Evolutionary conservation across 1,284 basidiomycete genomes (phyloP).

Genomic region (Sanghuangporus sanghuang): DNA sequence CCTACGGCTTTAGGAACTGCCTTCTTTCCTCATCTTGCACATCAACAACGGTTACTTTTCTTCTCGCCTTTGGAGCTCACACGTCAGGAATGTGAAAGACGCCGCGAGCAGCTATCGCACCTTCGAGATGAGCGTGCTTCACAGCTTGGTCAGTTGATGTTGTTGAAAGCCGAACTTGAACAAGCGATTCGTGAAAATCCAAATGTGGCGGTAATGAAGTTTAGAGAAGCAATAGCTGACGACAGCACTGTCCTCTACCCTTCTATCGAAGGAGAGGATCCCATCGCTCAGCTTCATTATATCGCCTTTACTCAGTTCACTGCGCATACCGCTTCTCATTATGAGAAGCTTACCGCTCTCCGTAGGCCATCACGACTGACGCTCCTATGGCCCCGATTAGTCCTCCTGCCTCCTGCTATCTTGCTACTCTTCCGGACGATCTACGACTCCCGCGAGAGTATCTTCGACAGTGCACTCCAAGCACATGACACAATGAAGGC

Average conservation of each 20-base stretch:
- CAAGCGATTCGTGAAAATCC: slow-evolving; percentile 5
- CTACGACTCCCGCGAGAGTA: slow-evolving; percentile 46
- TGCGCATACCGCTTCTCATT: slow-evolving; percentile 28
- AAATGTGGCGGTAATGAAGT: background rate
- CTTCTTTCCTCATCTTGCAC: slow-evolving; percentile 51
- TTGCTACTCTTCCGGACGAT: slow-evolving; percentile 43
- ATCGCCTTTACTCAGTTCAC: slow-evolving; percentile 26
- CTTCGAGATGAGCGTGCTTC: slow-evolving; percentile 62
- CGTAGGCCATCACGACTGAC: slow-evolving; percentile 54
- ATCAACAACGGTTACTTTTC: slow-evolving; percentile 18
- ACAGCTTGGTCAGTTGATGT: slow-evolving; percentile 52
- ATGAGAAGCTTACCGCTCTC: slow-evolving; percentile 34
- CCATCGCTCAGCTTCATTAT: slow-evolving; percentile 14
- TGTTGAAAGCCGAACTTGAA: slow-evolving; percentile 41
- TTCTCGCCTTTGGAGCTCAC: slow-evolving; percentile 49
- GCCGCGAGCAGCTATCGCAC: slow-evolving; percentile 50
- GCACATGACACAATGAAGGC: slow-evolving; percentile 65
- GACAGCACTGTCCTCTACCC: background rate
- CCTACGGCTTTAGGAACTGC: slow-evolving; percentile 46
- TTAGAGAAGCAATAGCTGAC: background rate
- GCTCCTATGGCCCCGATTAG: slow-evolving; percentile 61
- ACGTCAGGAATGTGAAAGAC: slow-evolving; percentile 57
- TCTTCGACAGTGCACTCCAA: slow-evolving; percentile 54
- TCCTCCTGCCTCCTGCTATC: slow-evolving; percentile 58
- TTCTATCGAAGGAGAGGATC: background rate